Evolutionary conservation across 129 eudicot species (phyloP).

Genomic region (Helichrysum umbraculigerum): DNA sequence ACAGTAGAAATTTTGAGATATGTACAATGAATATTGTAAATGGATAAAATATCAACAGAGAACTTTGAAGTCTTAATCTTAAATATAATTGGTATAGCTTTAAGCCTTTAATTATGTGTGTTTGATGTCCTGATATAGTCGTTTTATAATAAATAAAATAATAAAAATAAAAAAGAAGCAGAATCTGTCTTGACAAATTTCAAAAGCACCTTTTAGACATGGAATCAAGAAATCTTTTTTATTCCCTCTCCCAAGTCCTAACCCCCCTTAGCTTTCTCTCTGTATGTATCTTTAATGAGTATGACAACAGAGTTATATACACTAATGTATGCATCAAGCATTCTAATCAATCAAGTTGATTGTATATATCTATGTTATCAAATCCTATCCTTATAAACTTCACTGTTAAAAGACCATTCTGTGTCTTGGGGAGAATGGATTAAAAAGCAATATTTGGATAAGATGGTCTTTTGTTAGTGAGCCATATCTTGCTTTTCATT

Average conservation of each 20-base stretch:
- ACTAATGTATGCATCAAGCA: constrained; percentile 24
- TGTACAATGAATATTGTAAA: background rate
- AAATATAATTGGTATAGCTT: background rate
- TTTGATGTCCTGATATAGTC: background rate
- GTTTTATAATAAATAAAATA: background rate
- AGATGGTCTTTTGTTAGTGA: constrained; percentile 18
- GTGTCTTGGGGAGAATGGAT: constrained; percentile 2
- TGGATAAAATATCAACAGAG: constrained; percentile 1
- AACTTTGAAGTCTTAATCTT: constrained; percentile 3
- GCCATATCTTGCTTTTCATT: constrained; percentile 30
- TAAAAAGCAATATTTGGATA: constrained; percentile 18
- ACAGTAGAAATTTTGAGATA: background rate
- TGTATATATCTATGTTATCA: constrained; percentile 23
- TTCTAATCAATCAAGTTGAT: constrained; percentile 29
- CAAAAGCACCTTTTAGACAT: constrained; percentile 32
- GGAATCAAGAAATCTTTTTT: constrained; percentile 24
- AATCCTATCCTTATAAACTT: constrained; percentile 22
- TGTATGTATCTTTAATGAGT: constrained; percentile 14
- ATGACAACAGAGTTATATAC: constrained; percentile 13
- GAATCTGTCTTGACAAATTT: constrained; percentile 24
- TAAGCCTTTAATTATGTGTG: constrained; percentile 11
- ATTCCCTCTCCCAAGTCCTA: background rate
- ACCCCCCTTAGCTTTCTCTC: background rate
- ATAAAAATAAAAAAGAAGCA: background rate
- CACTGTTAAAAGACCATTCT: background rate